These are phyloP conservation scores for Populus pruinosa DNA, from an alignment of 345 rosid species.

Conservation along the genomic window DNA sequence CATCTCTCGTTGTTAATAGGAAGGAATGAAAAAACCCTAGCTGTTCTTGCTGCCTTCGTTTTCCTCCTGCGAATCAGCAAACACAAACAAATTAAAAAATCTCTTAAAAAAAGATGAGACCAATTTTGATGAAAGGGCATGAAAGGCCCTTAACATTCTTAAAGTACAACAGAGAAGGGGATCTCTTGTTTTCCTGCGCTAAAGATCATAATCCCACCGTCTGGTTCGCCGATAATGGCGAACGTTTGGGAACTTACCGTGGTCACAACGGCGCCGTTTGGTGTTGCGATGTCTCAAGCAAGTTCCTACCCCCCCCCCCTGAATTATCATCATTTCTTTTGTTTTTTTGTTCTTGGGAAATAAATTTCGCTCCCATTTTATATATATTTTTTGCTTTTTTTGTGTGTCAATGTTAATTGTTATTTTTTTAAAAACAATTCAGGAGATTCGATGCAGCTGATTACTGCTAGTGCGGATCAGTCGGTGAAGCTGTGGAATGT, in stretches of 20 bases:
- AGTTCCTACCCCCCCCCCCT: not conserved
- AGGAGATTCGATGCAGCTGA: conserved; percentile 74
- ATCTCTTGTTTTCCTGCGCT: conserved; percentile 91
- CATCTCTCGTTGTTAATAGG: not conserved
- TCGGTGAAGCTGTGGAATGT: conserved; percentile 88
- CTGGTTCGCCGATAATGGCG: conserved; percentile 96
- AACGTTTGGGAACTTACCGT: conserved; percentile 90
- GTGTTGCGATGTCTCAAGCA: conserved; percentile 88
- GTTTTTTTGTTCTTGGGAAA: no score
- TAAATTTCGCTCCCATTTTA: not conserved
- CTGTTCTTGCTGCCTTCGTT: not conserved
- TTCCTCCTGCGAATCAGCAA: not conserved
- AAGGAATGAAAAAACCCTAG: not conserved
- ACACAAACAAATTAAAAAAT: not conserved
- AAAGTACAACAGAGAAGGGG: conserved; percentile 87
- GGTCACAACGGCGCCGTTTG: conserved; percentile 99
- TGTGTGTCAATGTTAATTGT: not conserved
- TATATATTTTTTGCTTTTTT: not conserved
- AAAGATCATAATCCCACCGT: conserved; percentile 91
- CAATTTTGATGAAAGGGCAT: conserved; percentile 96
- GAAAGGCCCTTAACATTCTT: conserved; percentile 93
- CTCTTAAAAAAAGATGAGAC: conserved; percentile 52
- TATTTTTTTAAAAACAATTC: not conserved
- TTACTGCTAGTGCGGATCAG: conserved; percentile 95
- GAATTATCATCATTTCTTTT: not conserved